A percentile compares a stretch with the other conserved stretches of the same genome.
phyloP scores from a whole-genome alignment of 345 rosid genomes.

The Salix purpurea region DNA sequence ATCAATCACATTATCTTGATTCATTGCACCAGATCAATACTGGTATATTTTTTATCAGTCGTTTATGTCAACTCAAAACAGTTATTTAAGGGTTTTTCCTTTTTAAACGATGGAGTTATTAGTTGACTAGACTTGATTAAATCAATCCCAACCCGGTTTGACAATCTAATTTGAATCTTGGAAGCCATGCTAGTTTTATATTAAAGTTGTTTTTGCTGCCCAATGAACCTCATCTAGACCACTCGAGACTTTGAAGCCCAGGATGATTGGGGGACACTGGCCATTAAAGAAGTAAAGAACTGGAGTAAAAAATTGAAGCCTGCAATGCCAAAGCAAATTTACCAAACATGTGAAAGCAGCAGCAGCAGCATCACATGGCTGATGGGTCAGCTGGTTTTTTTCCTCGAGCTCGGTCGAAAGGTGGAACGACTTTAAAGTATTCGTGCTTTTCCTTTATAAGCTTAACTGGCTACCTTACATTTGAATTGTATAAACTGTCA shows the following conservation, averaged over 20 bases:
- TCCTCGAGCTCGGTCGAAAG: constrained; percentile 9
- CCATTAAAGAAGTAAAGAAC: not conserved
- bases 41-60: too few relatives aligned
- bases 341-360: not conserved
- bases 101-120: too few relatives aligned
- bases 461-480: constrained; percentile 8
- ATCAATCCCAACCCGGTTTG: too few relatives aligned
- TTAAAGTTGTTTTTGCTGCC: too few relatives aligned
- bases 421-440: not conserved
- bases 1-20: too few relatives aligned
- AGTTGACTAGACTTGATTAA: too few relatives aligned
- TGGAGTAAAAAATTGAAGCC: not conserved
- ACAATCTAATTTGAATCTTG: too few relatives aligned
- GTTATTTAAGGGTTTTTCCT: too few relatives aligned
- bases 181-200: too few relatives aligned
- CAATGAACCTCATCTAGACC: not conserved
- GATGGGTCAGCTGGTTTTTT: constrained; percentile 2
- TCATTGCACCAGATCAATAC: too few relatives aligned
- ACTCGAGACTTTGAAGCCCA: not conserved
- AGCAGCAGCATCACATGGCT: constrained; percentile 8
- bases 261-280: not conserved
- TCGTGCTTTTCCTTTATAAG: not conserved
- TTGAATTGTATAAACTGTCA: not conserved
- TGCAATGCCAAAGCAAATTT: not conserved
- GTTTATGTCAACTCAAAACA: too few relatives aligned